These are phyloP conservation scores for Zygotorulaspora sp. DNA, from an alignment of 805 yeast species.

Conservation along the genomic window DNA sequence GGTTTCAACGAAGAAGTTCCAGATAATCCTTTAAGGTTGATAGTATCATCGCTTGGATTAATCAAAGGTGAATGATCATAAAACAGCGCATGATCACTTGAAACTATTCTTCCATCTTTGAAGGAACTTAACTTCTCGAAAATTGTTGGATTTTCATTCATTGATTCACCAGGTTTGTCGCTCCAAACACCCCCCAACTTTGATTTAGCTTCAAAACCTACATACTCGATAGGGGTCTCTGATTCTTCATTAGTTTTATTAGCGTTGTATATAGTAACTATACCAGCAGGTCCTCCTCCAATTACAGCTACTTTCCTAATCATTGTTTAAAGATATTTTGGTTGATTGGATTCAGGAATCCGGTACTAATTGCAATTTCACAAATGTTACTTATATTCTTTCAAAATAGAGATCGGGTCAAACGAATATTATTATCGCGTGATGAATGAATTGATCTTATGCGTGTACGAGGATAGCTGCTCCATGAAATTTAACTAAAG, in stretches of 20 bases:
- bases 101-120: slow-evolving; percentile 9
- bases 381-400: neutral
- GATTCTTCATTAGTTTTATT: slow-evolving; percentile 27
- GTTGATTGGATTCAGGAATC: neutral
- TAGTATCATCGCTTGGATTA: slow-evolving; percentile 7
- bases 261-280: slow-evolving; percentile 14
- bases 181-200: slow-evolving; percentile 47
- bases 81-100: slow-evolving; percentile 10
- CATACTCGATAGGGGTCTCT: slow-evolving; percentile 20
- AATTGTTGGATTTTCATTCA: slow-evolving; percentile 11
- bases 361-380: neutral
- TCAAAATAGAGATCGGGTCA: neutral
- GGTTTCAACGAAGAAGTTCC: slow-evolving; percentile 18
- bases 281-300: slow-evolving; percentile 25
- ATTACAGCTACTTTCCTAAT: slow-evolving; percentile 21
- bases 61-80: slow-evolving; percentile 18
- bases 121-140: slow-evolving; percentile 11
- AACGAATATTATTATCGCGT: slow-evolving; percentile 1
- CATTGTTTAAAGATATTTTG: slow-evolving; percentile 2
- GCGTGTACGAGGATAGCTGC: too few species aligned
- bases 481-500: too few species aligned
- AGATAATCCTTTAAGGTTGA: slow-evolving; percentile 11
- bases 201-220: slow-evolving; percentile 43
- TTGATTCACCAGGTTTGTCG: slow-evolving; percentile 16
- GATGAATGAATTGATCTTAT: too few species aligned